These are phyloP conservation scores for Cyberlindnera mrakii DNA, from an alignment of 805 yeast species.

Conservation along the genomic window DNA sequence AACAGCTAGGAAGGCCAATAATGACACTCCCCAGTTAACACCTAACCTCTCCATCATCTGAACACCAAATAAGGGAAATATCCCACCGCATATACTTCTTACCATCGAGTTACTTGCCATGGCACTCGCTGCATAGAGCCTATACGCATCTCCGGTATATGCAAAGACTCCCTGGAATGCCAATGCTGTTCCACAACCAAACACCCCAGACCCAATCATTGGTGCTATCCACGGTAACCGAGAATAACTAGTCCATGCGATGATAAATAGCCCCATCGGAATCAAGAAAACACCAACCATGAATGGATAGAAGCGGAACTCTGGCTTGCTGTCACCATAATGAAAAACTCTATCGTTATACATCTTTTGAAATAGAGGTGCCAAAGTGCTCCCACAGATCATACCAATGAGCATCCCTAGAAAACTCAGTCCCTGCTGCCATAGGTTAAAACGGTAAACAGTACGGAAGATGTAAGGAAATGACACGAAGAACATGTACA, in stretches of 20 bases:
- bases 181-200: slow-evolving; percentile 64
- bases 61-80: slow-evolving; percentile 50
- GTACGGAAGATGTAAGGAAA: slow-evolving; percentile 53
- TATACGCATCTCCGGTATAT: slow-evolving; percentile 61
- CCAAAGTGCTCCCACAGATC: slow-evolving; percentile 38
- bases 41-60: slow-evolving; percentile 53
- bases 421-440: slow-evolving; percentile 60
- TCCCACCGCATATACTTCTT: slow-evolving; percentile 48
- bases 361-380: slow-evolving; percentile 36
- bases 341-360: slow-evolving; percentile 36
- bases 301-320: slow-evolving; percentile 51
- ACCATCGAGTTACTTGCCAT: slow-evolving; percentile 47
- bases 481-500: slow-evolving; percentile 61
- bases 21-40: slow-evolving; percentile 50
- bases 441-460: slow-evolving; percentile 44
- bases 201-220: slow-evolving; percentile 62
- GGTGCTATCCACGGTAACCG: slow-evolving; percentile 72
- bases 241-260: slow-evolving; percentile 64
- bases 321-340: slow-evolving; percentile 48
- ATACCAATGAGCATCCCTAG: slow-evolving; percentile 51
- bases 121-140: slow-evolving; percentile 45
- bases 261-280: slow-evolving; percentile 66
- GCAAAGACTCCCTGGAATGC: slow-evolving; percentile 62
- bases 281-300: slow-evolving; percentile 60
- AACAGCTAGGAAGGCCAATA: slow-evolving; percentile 45